A percentile compares a stretch with the other conserved stretches of the same genome.
Conservation (phyloP, 176 grass and related monocot genomes). For the Alloteropsis semialata region DNA sequence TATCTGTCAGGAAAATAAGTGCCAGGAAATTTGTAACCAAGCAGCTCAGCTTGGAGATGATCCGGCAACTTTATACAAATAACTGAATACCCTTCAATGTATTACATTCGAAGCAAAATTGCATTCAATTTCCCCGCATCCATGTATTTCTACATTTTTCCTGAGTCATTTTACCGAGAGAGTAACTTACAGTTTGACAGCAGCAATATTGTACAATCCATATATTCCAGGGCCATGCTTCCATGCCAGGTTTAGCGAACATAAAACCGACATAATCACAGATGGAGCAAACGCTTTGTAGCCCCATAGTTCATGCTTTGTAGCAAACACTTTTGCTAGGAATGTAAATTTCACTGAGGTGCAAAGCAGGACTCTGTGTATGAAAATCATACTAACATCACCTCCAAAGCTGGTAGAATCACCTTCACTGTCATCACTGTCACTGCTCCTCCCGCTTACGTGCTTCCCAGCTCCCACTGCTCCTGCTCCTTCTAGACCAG, state of each 20-base stretch:
- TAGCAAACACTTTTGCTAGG: background rate
- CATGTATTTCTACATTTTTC: background rate
- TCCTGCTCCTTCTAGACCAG: constrained; percentile 39
- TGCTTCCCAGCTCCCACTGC: constrained; percentile 40
- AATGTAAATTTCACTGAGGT: background rate
- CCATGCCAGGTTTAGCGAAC: background rate
- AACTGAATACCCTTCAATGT: background rate
- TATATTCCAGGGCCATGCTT: background rate
- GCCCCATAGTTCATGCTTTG: too few relatives aligned
- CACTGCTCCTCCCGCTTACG: constrained; percentile 31
- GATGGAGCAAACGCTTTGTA: background rate
- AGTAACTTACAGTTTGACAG: background rate
- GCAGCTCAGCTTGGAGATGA: constrained; percentile 2
- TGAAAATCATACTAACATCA: background rate
- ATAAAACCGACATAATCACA: background rate
- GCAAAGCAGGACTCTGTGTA: background rate
- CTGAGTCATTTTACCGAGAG: background rate
- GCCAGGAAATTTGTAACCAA: background rate
- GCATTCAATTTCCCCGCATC: background rate
- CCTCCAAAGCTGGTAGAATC: background rate
- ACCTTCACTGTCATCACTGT: background rate
- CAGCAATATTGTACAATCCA: background rate
- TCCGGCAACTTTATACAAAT: background rate
- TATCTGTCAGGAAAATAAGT: background rate
- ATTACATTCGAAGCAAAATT: background rate